Evolutionary conservation across 495 filamentous ascomycete species (phyloP).

Genomic region (Penicillium tannophilum): DNA sequence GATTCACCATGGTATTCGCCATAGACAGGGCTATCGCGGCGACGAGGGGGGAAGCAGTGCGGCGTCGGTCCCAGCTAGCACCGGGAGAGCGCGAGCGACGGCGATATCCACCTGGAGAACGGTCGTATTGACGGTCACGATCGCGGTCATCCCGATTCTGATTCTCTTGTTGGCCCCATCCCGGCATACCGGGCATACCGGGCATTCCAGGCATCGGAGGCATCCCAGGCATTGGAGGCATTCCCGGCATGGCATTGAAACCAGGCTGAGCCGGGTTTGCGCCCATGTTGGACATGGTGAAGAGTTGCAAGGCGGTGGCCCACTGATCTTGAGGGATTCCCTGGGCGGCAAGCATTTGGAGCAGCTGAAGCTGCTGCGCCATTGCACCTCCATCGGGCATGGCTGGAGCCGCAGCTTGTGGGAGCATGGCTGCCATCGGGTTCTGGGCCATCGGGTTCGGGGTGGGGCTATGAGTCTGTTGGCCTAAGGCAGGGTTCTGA

Average conservation of each 20-base stretch:
- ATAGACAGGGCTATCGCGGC: conserved; percentile 72
- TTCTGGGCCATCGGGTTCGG: conserved; percentile 47
- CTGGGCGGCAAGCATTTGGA: conserved; percentile 59
- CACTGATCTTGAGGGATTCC: conserved; percentile 65
- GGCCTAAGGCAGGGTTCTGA: conserved; percentile 45
- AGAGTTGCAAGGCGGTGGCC: conserved; percentile 53
- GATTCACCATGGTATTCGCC: conserved; percentile 66
- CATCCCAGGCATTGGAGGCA: conserved; percentile 3
- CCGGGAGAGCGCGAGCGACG: conserved; percentile 75
- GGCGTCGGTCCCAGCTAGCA: conserved; percentile 60
- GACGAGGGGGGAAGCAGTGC: conserved; percentile 58
- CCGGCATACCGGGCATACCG: conserved; percentile 33
- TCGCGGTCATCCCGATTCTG: conserved; percentile 66
- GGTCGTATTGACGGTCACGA: conserved; percentile 56
- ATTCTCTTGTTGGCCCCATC: conserved; percentile 43
- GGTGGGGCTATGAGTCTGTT: conserved; percentile 47
- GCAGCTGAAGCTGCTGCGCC: conserved; percentile 63
- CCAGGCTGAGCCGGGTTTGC: conserved; percentile 35
- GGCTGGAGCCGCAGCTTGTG: conserved; percentile 38
- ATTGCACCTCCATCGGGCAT: conserved; percentile 43
- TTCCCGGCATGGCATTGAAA: conserved; percentile 27
- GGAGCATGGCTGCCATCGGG: conserved; percentile 51
- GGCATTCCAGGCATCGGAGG: not conserved
- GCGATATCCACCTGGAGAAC: conserved; percentile 63
- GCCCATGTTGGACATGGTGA: conserved; percentile 41